A percentile compares a stretch with the other conserved stretches of the same genome.
Conservation (phyloP, 1,284 basidiomycete genomes). For the Flammula alnicola region DNA sequence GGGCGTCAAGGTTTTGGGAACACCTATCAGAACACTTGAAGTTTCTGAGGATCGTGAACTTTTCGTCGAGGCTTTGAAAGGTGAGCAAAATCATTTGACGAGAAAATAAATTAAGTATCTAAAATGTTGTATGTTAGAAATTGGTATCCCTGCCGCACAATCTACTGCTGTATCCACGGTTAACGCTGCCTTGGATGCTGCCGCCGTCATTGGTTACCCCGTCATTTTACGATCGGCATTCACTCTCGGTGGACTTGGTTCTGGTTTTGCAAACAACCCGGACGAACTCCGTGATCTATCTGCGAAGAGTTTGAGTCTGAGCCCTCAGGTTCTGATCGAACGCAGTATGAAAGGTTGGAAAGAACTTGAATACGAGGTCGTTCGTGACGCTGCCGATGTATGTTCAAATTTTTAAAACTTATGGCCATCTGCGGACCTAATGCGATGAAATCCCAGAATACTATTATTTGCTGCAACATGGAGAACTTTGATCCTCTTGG, state of each 20-base stretch:
- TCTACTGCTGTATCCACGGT: constrained; percentile 98
- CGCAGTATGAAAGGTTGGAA: constrained; percentile 99
- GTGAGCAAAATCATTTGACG: constrained; percentile 45
- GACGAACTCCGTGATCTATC: constrained; percentile 95
- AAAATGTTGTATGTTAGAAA: constrained; percentile 66
- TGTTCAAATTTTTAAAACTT: constrained; percentile 39
- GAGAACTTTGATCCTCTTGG: constrained; percentile 99
- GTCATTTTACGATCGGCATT: constrained; percentile 98
- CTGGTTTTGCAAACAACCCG: constrained; percentile 95
- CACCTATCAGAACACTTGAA: constrained; percentile 93
- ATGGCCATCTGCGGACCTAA: neutral
- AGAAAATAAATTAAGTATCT: constrained; percentile 7
- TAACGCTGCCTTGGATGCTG: constrained; percentile 90
- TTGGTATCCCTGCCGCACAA: constrained; percentile 96
- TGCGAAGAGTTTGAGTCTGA: constrained; percentile 89
- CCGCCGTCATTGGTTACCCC: constrained; percentile 93
- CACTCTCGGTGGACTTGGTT: constrained; percentile 97
- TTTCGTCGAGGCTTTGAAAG: constrained; percentile 96
- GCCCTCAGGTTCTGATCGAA: constrained; percentile 97
- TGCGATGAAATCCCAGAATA: constrained; percentile 58
- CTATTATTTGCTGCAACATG: constrained; percentile 97
- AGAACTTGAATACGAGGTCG: constrained; percentile 99
- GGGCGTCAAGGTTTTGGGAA: constrained; percentile 94
- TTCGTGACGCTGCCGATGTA: constrained; percentile 94
- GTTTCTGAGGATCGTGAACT: constrained; percentile 97